A percentile compares a stretch with the other conserved stretches of the same genome.
phyloP scores from a whole-genome alignment of 352 stramenopile genomes.

The Globisporangium sylvaticum region DNA sequence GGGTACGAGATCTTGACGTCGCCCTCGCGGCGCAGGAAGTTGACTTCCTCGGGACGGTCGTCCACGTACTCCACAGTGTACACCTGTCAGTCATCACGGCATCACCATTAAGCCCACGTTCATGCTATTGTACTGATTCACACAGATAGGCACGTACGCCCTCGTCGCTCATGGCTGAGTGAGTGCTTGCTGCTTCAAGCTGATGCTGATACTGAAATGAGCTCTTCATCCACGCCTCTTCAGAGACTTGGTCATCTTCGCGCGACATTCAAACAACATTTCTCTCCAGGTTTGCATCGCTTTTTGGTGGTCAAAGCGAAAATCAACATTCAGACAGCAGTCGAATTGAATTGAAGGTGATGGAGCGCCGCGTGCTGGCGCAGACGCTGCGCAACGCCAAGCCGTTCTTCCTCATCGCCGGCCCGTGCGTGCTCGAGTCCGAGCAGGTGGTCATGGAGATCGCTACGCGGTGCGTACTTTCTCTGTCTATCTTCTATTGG shows the following conservation, averaged over 20 bases:
- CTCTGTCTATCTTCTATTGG: not conserved
- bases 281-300: not conserved
- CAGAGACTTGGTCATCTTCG: not conserved
- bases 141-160: slow-evolving; percentile 20
- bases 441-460: slow-evolving; percentile 64
- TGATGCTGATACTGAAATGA: not conserved
- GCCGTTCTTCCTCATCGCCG: slow-evolving; percentile 85
- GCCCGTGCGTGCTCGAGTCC: slow-evolving; percentile 79
- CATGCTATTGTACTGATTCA: not conserved
- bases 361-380: slow-evolving; percentile 50
- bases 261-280: not conserved
- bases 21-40: slow-evolving; percentile 81
- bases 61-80: slow-evolving; percentile 85
- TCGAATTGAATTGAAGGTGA: slow-evolving; percentile 1
- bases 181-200: not conserved
- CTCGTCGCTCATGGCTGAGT: slow-evolving; percentile 41
- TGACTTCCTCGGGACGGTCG: slow-evolving; percentile 80
- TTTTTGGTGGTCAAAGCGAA: not conserved
- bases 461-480: slow-evolving; percentile 40
- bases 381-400: slow-evolving; percentile 46
- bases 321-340: not conserved
- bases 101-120: not conserved
- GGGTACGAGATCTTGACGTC: slow-evolving; percentile 87
- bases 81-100: slow-evolving; percentile 27
- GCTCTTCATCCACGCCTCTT: slow-evolving; percentile 20